phyloP scores from a whole-genome alignment of 1,284 basidiomycete genomes.

The Ustilago xerochloae region DNA sequence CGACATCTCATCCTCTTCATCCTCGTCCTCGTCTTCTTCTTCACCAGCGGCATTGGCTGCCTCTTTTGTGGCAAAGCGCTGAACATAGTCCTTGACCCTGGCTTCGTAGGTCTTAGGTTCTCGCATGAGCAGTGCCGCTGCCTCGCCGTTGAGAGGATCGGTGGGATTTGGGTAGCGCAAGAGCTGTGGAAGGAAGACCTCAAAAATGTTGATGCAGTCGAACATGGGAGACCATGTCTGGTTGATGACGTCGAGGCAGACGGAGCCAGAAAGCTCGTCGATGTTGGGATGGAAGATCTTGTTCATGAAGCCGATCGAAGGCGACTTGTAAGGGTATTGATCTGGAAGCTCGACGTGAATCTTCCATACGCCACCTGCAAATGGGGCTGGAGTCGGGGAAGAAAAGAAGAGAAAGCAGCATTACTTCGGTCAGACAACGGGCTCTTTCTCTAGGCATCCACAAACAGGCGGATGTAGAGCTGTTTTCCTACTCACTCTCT shows the following conservation, averaged over 20 bases:
- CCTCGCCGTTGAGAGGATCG: constrained; percentile 96
- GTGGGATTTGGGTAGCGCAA: constrained; percentile 97
- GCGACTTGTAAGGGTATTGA: constrained; percentile 98
- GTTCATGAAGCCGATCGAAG: constrained; percentile 99
- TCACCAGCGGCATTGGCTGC: constrained; percentile 44
- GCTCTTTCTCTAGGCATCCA: too few relatives aligned
- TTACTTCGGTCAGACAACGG: background rate
- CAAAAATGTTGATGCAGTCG: constrained; percentile 99
- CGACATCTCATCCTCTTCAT: constrained; percentile 63
- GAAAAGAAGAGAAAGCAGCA: background rate
- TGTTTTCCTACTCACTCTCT: constrained; percentile 83
- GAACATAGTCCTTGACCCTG: constrained; percentile 61
- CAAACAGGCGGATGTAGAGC: background rate
- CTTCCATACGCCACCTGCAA: constrained; percentile 96
- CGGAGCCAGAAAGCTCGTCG: constrained; percentile 78
- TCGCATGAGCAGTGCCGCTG: constrained; percentile 93
- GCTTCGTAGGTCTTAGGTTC: constrained; percentile 79
- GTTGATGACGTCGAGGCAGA: constrained; percentile 65
- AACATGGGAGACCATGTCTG: constrained; percentile 61
- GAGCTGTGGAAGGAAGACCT: constrained; percentile 95
- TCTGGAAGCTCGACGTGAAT: constrained; percentile 99
- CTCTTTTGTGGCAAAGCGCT: constrained; percentile 54
- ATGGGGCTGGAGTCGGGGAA: constrained; percentile 77
- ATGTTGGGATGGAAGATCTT: constrained; percentile 99
- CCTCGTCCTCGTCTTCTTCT: constrained; percentile 52